phyloP scores from a whole-genome alignment of 805 yeast genomes.

The Monosporozyma unispora region DNA sequence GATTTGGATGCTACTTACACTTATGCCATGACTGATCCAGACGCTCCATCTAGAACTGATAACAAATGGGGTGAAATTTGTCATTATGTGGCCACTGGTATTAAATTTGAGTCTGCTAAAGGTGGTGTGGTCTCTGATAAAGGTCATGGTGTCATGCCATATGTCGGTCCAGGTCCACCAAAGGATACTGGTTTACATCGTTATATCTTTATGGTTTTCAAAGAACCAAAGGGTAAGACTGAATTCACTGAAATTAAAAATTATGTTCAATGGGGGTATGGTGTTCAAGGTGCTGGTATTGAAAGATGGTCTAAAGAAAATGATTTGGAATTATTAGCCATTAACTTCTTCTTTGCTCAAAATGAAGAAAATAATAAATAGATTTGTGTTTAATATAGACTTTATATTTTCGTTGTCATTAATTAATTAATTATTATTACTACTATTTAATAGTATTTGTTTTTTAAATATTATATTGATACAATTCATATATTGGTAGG shows the following conservation, averaged over 20 bases:
- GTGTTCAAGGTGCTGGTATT: conserved; percentile 62
- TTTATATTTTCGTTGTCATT: background rate
- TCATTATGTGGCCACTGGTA: conserved; percentile 54
- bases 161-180: conserved; percentile 80
- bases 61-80: conserved; percentile 74
- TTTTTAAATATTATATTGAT: no score
- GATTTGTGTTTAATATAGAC: no score
- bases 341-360: conserved; percentile 78
- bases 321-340: conserved; percentile 56
- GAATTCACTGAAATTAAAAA: conserved; percentile 8
- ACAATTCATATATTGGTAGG: conserved; percentile 17
- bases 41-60: conserved; percentile 73
- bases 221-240: conserved; percentile 38
- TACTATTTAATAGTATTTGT: no score
- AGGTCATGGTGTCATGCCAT: conserved; percentile 40
- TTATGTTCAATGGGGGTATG: conserved; percentile 59
- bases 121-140: conserved; percentile 10
- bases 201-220: conserved; percentile 62
- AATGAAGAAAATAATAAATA: conserved; percentile 22
- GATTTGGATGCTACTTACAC: conserved; percentile 37
- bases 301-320: conserved; percentile 55
- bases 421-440: background rate
- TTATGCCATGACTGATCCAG: conserved; percentile 79
- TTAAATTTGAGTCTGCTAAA: conserved; percentile 31
- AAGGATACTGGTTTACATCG: conserved; percentile 72